These are phyloP conservation scores for Xylariaceae sp. DNA, from an alignment of 2,329 filamentous ascomycete species.

Conservation along the genomic window DNA sequence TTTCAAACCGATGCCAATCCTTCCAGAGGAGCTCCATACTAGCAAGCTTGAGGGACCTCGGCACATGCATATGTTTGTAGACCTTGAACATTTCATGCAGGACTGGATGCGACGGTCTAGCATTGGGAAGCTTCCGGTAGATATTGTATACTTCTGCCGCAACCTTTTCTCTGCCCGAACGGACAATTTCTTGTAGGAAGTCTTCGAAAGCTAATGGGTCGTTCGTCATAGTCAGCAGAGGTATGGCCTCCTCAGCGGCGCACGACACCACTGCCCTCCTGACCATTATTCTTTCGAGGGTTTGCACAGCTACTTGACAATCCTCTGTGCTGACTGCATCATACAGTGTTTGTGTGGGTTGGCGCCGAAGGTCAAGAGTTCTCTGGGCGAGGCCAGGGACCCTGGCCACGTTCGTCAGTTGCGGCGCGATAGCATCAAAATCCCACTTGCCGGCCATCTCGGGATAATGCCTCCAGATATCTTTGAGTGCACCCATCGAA, in stretches of 20 bases:
- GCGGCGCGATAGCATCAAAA: slow-evolving; percentile 18
- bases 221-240: slow-evolving; percentile 33
- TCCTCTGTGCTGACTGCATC: slow-evolving; percentile 3
- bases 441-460: slow-evolving; percentile 17
- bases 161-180: slow-evolving; percentile 21
- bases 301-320: slow-evolving; percentile 11
- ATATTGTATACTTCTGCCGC: slow-evolving; percentile 36
- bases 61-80: slow-evolving; percentile 24
- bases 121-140: slow-evolving; percentile 35
- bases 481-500: slow-evolving; percentile 9
- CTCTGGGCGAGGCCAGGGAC: slow-evolving; percentile 20
- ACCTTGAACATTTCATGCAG: slow-evolving; percentile 37
- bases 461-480: slow-evolving; percentile 20
- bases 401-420: slow-evolving; percentile 15
- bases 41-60: slow-evolving; percentile 27
- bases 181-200: slow-evolving; percentile 30
- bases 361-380: slow-evolving; percentile 13
- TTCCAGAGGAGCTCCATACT: slow-evolving; percentile 39
- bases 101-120: slow-evolving; percentile 29
- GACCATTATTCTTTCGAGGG: slow-evolving; percentile 21
- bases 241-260: slow-evolving; percentile 18
- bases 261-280: slow-evolving; percentile 21
- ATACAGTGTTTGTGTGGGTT: slow-evolving; percentile 5
- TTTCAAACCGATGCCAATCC: slow-evolving; percentile 39
- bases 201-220: slow-evolving; percentile 35